Evolutionary conservation across 2,329 filamentous ascomycete species (phyloP), one percentile per base, ranked within the genome.

Genomic region (Fusarium caatingaense): DNA sequence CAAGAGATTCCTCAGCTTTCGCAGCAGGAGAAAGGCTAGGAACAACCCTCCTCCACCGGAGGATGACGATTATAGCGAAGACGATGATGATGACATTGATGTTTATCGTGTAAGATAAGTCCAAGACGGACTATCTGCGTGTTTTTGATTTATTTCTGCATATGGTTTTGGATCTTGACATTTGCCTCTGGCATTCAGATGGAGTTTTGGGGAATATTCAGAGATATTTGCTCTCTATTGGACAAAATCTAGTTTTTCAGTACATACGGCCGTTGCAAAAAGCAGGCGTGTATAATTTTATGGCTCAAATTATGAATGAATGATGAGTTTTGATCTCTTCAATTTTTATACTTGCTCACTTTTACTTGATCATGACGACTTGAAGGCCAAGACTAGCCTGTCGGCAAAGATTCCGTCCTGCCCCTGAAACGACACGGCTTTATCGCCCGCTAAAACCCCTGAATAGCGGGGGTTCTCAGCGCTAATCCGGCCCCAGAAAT

Each of bases 1-100:
- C 57, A 84, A 83, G 77, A 80, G 82, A 62, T 72, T 85, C 40
- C 69, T 86, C 23, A 86, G 83, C 70, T 76, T 85, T 64, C 79
- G 78, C 64, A 82, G 34, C 34, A 37, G 34, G 18, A 37, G 78
- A 72, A 82, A 81, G 70, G 59, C 74, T 0, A 68, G 69, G 60
- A 73, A 71, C 62, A 73, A 71, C 64, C 51, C 53, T 34, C 70
- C 65, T 46, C 62, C 61, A 5, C 51, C 46, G 6, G 73, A 75
- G 21, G 70, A 74, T 23, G 69, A 76, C 8, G 75, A 75, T 56
- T 75, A 67, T 32, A 71, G 75, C 27, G 75, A 78, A n/a, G 71
- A 76, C 15, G 72, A 69, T 16, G 67, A 75, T 34, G 70, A 73
- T 41, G 66, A 73, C 21, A 58, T 72, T 28, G 68, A 72, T 41